phyloP scores from a whole-genome alignment of 805 yeast species.

The Maudiozyma serrabonitensis region DNA sequence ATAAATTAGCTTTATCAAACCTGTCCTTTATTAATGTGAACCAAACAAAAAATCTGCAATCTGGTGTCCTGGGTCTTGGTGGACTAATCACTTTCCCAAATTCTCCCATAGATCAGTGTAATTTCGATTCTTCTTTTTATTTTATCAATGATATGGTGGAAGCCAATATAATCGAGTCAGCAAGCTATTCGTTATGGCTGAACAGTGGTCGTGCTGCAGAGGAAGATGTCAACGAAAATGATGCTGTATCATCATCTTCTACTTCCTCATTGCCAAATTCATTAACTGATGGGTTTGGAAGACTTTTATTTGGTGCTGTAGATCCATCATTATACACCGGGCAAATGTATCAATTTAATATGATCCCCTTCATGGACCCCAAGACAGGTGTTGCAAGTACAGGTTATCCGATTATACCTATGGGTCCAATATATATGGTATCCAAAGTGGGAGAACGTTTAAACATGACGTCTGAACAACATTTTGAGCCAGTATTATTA shows the following conservation, averaged over 20 bases:
- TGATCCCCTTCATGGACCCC: conserved; percentile 34
- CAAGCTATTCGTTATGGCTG: conserved; percentile 38
- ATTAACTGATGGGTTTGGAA: conserved; percentile 18
- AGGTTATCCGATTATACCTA: conserved; percentile 39
- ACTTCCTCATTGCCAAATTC: conserved; percentile 5
- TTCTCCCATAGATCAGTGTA: conserved; percentile 8
- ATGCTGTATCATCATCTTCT: conserved; percentile 1
- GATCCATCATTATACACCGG: conserved; percentile 39
- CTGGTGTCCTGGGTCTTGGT: conserved; percentile 41
- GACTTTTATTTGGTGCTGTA: conserved; percentile 49
- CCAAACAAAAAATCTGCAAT: conserved; percentile 22
- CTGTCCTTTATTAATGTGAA: conserved; percentile 33
- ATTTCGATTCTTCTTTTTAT: conserved; percentile 15
- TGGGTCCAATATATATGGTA: conserved; percentile 37
- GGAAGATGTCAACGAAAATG: not conserved
- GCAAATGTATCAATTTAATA: conserved; percentile 40
- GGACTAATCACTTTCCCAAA: conserved; percentile 16
- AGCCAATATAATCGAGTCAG: conserved; percentile 26
- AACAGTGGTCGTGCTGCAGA: conserved; percentile 11
- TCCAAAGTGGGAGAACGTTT: conserved; percentile 32
- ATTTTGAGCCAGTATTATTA: conserved; percentile 43
- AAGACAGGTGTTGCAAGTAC: conserved; percentile 12
- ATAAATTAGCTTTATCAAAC: conserved; percentile 14
- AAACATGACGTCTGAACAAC: conserved; percentile 29
- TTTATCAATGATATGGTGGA: conserved; percentile 30